Percentiles rank a stretch among this genome's conserved stretches.
Conservation (phyloP, 176 grass and related monocot genomes). For the Rhynchospora pubera region DNA sequence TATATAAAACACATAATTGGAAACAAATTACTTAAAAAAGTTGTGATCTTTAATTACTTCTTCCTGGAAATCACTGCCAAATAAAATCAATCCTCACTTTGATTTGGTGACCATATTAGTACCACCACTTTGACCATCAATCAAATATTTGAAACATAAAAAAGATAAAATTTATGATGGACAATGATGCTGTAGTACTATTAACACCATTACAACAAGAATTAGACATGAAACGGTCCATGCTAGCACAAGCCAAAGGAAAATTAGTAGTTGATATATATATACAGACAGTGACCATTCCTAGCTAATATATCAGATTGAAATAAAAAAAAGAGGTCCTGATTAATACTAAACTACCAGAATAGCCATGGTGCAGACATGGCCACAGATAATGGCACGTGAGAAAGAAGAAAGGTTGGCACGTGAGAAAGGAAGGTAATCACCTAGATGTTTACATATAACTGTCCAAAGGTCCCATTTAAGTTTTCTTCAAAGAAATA, state of each 20-base stretch:
- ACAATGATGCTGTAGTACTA: background rate
- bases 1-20: background rate
- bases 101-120: background rate
- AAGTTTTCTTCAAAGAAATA: slow-evolving; percentile 19
- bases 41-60: background rate
- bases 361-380: slow-evolving; percentile 1
- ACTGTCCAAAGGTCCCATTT: slow-evolving; percentile 22
- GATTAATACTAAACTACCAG: background rate
- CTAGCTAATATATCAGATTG: background rate
- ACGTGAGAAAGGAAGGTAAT: slow-evolving; percentile 9
- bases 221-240: background rate
- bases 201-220: background rate
- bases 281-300: background rate
- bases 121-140: background rate
- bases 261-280: slow-evolving; percentile 17
- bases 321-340: background rate
- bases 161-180: slow-evolving; percentile 9
- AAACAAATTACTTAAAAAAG: background rate
- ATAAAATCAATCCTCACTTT: background rate
- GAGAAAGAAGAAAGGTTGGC: slow-evolving; percentile 17
- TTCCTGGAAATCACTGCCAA: background rate
- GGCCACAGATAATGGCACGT: slow-evolving; percentile 4
- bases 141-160: background rate
- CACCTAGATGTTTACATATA: slow-evolving; percentile 25
- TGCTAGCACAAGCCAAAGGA: background rate